These are phyloP conservation scores for Coemansia sp. DNA, from an alignment of 192 early-diverging fungal genomes.

Conservation along the genomic window DNA sequence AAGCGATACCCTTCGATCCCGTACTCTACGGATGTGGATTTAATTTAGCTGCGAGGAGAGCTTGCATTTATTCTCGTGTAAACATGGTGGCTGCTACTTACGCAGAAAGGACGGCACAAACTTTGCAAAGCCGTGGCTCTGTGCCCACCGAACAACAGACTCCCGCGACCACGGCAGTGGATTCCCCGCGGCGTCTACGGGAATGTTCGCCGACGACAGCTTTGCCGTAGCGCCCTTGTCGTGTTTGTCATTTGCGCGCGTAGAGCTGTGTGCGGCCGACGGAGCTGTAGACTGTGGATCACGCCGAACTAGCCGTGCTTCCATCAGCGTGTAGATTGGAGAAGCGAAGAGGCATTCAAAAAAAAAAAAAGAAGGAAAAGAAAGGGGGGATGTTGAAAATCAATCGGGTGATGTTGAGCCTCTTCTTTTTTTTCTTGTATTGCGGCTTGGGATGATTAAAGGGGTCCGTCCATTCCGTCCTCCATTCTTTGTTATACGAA, in stretches of 20 bases:
- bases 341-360: not conserved
- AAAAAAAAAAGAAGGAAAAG: not conserved
- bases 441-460: no score
- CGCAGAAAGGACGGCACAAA: conserved; percentile 43
- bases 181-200: conserved; percentile 28
- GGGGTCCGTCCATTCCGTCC: no score
- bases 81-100: conserved; percentile 14
- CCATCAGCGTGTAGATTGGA: conserved; percentile 4
- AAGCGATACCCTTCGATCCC: conserved; percentile 46
- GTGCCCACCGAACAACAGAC: conserved; percentile 43
- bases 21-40: conserved; percentile 19
- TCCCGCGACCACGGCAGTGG: conserved; percentile 46
- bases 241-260: not conserved
- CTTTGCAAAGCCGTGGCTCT: conserved; percentile 35
- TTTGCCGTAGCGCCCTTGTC: conserved; percentile 11
- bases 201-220: conserved; percentile 35
- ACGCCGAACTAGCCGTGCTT: conserved; percentile 12
- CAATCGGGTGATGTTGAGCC: not conserved
- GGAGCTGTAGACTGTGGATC: conserved; percentile 9
- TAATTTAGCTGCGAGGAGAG: not conserved
- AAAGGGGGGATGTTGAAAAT: not conserved
- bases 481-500: not conserved
- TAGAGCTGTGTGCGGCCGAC: conserved; percentile 3
- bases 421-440: no score
- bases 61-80: not conserved